These are phyloP conservation scores for Rutstroemia sydowiana DNA, from an alignment of 2,329 filamentous ascomycete genomes.

Conservation along the genomic window DNA sequence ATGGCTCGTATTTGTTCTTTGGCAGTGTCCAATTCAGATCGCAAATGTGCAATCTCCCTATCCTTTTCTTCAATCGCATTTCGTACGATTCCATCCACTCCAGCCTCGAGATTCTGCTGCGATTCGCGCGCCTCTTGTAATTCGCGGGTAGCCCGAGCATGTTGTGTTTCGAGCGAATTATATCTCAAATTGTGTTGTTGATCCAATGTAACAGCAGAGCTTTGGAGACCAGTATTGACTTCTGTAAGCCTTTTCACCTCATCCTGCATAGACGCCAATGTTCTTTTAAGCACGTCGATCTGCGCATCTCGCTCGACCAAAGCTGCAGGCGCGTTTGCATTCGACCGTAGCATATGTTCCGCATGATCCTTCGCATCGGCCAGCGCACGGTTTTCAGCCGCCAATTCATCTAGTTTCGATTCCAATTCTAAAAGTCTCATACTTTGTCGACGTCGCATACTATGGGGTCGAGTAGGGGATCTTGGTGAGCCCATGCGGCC, in stretches of 20 bases:
- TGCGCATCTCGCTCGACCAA: conserved; percentile 79
- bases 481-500: conserved; percentile 77
- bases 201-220: conserved; percentile 69
- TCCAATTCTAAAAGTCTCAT: conserved; percentile 95
- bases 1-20: conserved; percentile 52
- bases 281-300: conserved; percentile 73
- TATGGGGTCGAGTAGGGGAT: conserved; percentile 89
- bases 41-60: conserved; percentile 70
- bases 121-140: conserved; percentile 60
- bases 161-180: conserved; percentile 57
- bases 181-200: conserved; percentile 69
- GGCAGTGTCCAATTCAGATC: conserved; percentile 67
- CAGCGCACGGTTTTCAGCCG: conserved; percentile 76
- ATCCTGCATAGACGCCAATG: conserved; percentile 70
- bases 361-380: conserved; percentile 63
- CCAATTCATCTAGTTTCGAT: conserved; percentile 72
- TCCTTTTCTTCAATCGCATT: conserved; percentile 73
- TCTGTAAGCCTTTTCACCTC: conserved; percentile 76
- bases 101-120: conserved; percentile 53
- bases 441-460: conserved; percentile 93
- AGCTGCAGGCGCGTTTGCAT: conserved; percentile 58
- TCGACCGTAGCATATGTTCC: conserved; percentile 55
- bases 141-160: conserved; percentile 58
- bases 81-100: conserved; percentile 54
- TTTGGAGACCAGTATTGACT: conserved; percentile 71